Evolutionary conservation across 352 stramenopile species (phyloP).

Genomic region (Globisporangium paddicum): DNA sequence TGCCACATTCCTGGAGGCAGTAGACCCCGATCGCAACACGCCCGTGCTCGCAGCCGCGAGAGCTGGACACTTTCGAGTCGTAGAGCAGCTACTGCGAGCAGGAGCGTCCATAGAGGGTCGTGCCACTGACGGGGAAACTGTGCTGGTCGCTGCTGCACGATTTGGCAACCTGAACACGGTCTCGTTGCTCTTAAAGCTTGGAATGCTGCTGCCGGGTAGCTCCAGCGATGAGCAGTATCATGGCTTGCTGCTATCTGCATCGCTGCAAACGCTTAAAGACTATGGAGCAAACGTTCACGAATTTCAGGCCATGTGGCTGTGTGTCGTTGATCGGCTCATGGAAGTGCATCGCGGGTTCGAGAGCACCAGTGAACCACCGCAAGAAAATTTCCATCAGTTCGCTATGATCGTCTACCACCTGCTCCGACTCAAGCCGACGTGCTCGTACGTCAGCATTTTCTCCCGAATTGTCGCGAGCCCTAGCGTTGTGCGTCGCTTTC

Average conservation of each 20-base stretch:
- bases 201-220: neutral
- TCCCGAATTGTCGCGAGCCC: neutral
- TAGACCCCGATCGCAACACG: neutral
- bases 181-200: neutral
- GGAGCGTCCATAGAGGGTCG: neutral
- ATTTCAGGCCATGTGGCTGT: neutral
- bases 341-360: neutral
- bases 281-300: neutral
- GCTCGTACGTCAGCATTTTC: neutral
- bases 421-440: neutral
- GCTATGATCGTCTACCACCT: neutral
- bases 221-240: no score
- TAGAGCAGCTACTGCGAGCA: neutral
- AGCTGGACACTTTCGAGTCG: neutral
- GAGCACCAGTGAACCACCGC: neutral
- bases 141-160: slow-evolving; percentile 6
- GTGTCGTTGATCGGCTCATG: neutral
- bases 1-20: neutral
- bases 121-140: slow-evolving; percentile 1
- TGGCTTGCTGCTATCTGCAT: neutral
- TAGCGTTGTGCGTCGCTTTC: neutral
- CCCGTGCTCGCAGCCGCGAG: neutral
- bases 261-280: slow-evolving; percentile 1
- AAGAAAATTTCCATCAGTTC: neutral
- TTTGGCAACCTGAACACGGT: neutral